phyloP scores from a whole-genome alignment of 768 basidiomycete genomes.

The Suillus hirtellus region DNA sequence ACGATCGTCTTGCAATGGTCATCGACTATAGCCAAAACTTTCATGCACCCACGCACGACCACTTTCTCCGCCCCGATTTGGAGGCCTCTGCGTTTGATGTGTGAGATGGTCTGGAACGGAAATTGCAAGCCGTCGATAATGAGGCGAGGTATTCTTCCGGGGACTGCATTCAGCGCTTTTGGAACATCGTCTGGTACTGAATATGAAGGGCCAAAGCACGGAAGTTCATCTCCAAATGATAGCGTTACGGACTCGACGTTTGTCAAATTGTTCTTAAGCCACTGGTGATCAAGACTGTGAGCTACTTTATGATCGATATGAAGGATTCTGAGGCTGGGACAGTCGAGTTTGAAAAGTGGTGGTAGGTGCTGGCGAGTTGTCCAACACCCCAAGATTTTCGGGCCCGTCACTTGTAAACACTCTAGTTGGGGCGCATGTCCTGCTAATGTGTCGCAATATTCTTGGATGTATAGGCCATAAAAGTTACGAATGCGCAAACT shows the following conservation, averaged over 20 bases:
- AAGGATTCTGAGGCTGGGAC: not conserved
- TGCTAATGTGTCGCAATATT: not conserved
- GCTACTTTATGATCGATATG: not conserved
- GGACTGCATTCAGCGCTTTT: not conserved
- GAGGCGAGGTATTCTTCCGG: not conserved
- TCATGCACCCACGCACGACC: not conserved
- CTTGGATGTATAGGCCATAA: not conserved
- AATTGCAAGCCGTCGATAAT: not conserved
- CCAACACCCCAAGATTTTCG: not conserved
- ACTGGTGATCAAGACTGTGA: not conserved
- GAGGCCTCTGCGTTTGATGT: not conserved
- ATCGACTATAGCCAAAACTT: not conserved
- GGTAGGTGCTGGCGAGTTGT: not conserved
- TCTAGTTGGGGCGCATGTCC: not conserved
- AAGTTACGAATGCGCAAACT: not conserved
- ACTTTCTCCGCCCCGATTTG: not conserved
- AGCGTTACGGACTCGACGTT: not conserved
- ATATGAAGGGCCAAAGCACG: not conserved
- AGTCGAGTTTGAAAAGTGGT: constrained; percentile 1
- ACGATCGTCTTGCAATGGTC: not conserved
- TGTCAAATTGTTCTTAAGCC: not conserved
- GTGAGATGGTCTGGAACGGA: not conserved
- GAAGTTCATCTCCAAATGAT: not conserved
- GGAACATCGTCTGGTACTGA: not conserved
- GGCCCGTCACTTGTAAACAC: not conserved